Evolutionary conservation across 176 grass and related monocot species (phyloP), one percentile per base, ranked within the genome.

Genomic region (Puya raimondii): DNA sequence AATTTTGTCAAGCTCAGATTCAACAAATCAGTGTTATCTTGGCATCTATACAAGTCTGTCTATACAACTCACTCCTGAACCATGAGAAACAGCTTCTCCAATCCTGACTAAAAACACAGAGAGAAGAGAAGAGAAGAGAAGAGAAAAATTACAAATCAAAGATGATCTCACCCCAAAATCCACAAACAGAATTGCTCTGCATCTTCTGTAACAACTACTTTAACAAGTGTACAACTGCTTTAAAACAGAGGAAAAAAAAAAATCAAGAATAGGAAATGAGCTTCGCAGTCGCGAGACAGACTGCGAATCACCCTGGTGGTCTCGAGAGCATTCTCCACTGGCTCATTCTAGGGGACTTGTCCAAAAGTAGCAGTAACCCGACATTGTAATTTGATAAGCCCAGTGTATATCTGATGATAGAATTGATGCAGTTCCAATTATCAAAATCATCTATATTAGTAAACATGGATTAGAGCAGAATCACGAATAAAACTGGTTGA

Each of bases 341-440:
- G 17, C 17, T n/a, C 56, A 91, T 78, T 61, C 72, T 72, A 5
- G 87, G 94, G 67, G 66, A 88, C 75, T 91, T 93, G 53, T 99
- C 86, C 74, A 99, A 53, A 47, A 99, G 85, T 70, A 93, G 5
- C 63, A 99, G 74, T 76, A 99, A 76, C 2, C 94, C 94, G 0
- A 79, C 85, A 74, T 91, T 99, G 75, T 79, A 88, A 74, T 72
- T 84, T 50, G 94, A 91, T 67, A 83, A 63, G 20, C 85, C 89
- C 76, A 99, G 85, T 52, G 80, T 85, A 70, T 99, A 91, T 75
- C 94, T 99, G 14, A 61, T 6, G 21, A 61, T 42, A 11, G 9
- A 20, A 18, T 20, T 20, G 21, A 61, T n/a, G 56, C 9, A 61
- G 10, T 61, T 2, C 2, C 21, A 18, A 22, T 9, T 21, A 10